A percentile compares a stretch with the other conserved stretches of the same genome.
Conservation (phyloP, 805 yeast genomes). For the Debaryomyces tyrocola region DNA sequence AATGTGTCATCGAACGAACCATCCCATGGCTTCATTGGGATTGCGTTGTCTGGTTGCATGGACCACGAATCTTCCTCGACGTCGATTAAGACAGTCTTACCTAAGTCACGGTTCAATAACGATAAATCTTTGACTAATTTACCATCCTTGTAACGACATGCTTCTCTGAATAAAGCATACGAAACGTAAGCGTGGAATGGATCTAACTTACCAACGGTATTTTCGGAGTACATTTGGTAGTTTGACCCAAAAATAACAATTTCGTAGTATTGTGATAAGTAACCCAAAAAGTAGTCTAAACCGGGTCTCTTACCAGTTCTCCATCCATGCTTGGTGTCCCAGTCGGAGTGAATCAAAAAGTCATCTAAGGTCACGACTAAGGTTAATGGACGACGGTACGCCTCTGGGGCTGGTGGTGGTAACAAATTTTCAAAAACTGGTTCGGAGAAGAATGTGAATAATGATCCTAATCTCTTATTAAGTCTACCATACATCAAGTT, state of each 20-base stretch:
- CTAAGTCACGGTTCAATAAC: conserved; percentile 85
- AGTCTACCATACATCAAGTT: conserved; percentile 66
- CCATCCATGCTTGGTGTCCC: conserved; percentile 95
- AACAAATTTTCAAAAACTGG: conserved; percentile 91
- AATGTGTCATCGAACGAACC: conserved; percentile 83
- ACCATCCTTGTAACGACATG: conserved; percentile 86
- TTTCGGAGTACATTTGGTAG: conserved; percentile 82
- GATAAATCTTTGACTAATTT: conserved; percentile 85
- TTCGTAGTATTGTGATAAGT: conserved; percentile 93
- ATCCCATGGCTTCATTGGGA: conserved; percentile 80
- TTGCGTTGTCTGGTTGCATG: conserved; percentile 93
- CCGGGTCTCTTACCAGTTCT: conserved; percentile 99
- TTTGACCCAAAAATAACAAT: conserved; percentile 87
- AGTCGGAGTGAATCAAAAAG: conserved; percentile 82
- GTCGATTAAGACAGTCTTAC: conserved; percentile 79
- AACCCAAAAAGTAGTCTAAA: conserved; percentile 92
- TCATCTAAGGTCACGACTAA: conserved; percentile 89
- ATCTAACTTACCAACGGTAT: conserved; percentile 82
- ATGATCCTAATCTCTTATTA: conserved; percentile 66
- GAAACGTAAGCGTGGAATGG: conserved; percentile 89
- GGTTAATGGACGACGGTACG: conserved; percentile 89
- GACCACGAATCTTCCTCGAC: conserved; percentile 68
- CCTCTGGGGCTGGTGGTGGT: conserved; percentile 91
- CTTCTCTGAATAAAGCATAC: conserved; percentile 86
- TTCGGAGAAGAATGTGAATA: conserved; percentile 82